A percentile compares a stretch with the other conserved stretches of the same genome.
These are phyloP conservation scores for Fusarium globosum DNA, from an alignment of 2,329 filamentous ascomycete species.

Conservation along the genomic window DNA sequence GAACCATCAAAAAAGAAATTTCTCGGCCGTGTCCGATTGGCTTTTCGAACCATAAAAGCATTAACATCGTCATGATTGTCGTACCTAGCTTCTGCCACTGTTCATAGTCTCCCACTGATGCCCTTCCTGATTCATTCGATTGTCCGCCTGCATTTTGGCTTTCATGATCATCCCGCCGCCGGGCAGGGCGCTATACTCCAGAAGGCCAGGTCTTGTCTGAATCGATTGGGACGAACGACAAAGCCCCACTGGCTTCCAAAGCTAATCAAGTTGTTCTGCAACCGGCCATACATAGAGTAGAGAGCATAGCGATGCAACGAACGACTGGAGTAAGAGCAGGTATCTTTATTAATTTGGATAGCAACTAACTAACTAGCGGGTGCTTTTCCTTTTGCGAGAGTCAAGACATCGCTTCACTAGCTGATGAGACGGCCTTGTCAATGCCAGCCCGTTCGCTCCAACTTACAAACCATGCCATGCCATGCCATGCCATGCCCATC, in stretches of 20 bases:
- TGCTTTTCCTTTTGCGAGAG: conserved; percentile 30
- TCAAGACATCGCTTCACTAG: conserved; percentile 23
- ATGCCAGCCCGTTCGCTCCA: conserved; percentile 29
- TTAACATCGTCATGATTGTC: not conserved
- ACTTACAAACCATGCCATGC: conserved; percentile 6
- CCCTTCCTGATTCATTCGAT: conserved; percentile 9
- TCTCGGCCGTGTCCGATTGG: not conserved
- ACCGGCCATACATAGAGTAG: conserved; percentile 16
- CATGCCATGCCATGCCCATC: conserved; percentile 24
- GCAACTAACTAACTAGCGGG: conserved; percentile 19
- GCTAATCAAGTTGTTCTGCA: conserved; percentile 40
- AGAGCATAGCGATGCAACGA: not conserved
- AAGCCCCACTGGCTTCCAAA: conserved; percentile 37
- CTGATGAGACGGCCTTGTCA: conserved; percentile 29
- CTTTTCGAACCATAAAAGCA: not conserved
- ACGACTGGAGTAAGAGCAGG: conserved; percentile 1
- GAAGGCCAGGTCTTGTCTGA: conserved; percentile 28
- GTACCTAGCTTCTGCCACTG: not conserved
- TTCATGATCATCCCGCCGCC: conserved; percentile 27
- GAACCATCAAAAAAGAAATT: conserved; percentile 8
- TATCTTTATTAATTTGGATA: conserved; percentile 14
- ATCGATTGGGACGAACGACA: conserved; percentile 24
- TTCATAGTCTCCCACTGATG: not conserved
- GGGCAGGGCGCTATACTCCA: conserved; percentile 39
- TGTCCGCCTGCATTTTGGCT: not conserved